phyloP scores from a whole-genome alignment of 2,329 filamentous ascomycete genomes.

The Xylaria sp. region DNA sequence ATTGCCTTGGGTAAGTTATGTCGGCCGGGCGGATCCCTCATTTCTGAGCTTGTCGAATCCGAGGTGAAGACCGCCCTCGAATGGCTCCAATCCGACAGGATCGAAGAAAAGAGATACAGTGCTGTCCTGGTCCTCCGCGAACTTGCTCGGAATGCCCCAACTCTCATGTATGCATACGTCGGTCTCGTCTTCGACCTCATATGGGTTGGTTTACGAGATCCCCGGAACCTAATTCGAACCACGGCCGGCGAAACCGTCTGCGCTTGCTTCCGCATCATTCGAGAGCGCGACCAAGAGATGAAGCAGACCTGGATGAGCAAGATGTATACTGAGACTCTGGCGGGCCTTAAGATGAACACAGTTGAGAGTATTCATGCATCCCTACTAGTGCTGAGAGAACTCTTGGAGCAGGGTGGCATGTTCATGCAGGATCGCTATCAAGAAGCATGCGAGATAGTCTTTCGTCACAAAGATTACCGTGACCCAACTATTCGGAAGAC shows the following conservation, averaged over 20 bases:
- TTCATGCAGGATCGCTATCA: slow-evolving; percentile 97
- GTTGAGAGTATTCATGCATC: slow-evolving; percentile 94
- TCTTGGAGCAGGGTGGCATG: slow-evolving; percentile 95
- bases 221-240: slow-evolving; percentile 87
- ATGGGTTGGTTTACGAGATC: slow-evolving; percentile 91
- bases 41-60: slow-evolving; percentile 93
- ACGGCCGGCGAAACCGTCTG: slow-evolving; percentile 92
- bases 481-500: slow-evolving; percentile 88
- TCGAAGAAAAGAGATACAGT: slow-evolving; percentile 91
- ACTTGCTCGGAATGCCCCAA: slow-evolving; percentile 89
- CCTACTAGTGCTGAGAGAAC: slow-evolving; percentile 86
- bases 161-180: slow-evolving; percentile 93
- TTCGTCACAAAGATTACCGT: slow-evolving; percentile 89
- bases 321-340: slow-evolving; percentile 84
- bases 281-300: slow-evolving; percentile 87
- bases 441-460: slow-evolving; percentile 90
- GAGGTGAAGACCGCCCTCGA: slow-evolving; percentile 96
- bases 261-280: slow-evolving; percentile 94
- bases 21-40: slow-evolving; percentile 88
- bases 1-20: slow-evolving; percentile 89
- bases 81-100: slow-evolving; percentile 93
- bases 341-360: slow-evolving; percentile 78
- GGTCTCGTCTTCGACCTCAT: slow-evolving; percentile 95
- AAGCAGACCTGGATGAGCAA: slow-evolving; percentile 87
- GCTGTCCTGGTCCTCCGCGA: slow-evolving; percentile 91